Conservation (phyloP, 257 asterid genomes). For the Solanum dulcamara region DNA sequence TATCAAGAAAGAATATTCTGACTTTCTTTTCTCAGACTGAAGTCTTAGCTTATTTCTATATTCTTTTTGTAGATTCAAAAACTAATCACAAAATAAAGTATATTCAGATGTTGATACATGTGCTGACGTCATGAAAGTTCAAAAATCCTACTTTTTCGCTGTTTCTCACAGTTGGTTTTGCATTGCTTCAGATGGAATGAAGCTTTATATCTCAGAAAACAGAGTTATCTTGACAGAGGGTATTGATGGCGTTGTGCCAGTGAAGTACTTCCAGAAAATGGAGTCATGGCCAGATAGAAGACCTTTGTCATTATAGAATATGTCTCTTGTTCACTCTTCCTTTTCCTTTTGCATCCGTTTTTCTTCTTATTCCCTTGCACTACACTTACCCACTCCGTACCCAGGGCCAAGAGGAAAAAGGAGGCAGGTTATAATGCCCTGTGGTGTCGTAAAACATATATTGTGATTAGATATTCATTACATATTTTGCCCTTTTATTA, state of each 20-base stretch:
- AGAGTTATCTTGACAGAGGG: conserved; percentile 90
- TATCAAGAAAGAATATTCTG: background rate
- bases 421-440: background rate
- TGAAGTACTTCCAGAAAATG: conserved; percentile 59
- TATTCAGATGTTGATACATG: background rate
- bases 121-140: background rate
- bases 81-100: background rate
- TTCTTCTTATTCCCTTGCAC: background rate
- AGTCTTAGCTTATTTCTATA: background rate
- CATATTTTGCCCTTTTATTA: background rate
- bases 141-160: background rate
- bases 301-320: conserved; percentile 17
- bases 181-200: conserved; percentile 65
- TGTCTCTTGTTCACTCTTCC: background rate
- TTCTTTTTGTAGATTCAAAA: background rate
- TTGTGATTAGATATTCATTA: background rate
- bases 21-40: background rate
- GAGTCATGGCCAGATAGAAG: conserved; percentile 84
- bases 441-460: background rate
- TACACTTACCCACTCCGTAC: background rate
- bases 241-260: conserved; percentile 69
- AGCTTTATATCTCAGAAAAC: conserved; percentile 79
- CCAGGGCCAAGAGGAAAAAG: background rate
- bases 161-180: background rate
- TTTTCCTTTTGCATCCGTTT: too few relatives aligned